Conservation (phyloP, 2,329 filamentous ascomycete genomes). For the Fusarium sp. region DNA sequence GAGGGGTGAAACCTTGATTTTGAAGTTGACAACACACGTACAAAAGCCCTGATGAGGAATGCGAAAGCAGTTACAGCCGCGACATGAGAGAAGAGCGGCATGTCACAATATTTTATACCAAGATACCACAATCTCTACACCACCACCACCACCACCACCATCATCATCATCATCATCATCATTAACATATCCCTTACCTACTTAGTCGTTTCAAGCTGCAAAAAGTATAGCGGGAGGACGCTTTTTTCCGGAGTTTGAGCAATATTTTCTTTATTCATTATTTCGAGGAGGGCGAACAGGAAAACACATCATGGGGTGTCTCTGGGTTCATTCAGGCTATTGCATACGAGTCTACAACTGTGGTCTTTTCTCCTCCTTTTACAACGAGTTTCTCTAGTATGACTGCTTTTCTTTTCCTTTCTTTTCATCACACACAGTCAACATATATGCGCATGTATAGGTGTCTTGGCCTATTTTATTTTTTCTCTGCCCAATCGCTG, state of each 20-base stretch:
- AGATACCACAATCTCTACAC: neutral
- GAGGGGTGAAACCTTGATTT: constrained; percentile 23
- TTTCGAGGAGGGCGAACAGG: constrained; percentile 14
- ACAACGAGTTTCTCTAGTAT: neutral
- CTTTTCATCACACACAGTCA: constrained; percentile 11
- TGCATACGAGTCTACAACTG: constrained; percentile 2
- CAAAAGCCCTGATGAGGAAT: neutral
- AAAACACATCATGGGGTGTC: constrained; percentile 21
- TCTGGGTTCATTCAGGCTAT: constrained; percentile 13
- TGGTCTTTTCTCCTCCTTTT: constrained; percentile 3
- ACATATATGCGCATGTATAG: constrained; percentile 16
- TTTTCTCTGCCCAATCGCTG: neutral
- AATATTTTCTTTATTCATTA: constrained; percentile 17
- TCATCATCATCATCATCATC: neutral
- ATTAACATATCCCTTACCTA: constrained; percentile 10
- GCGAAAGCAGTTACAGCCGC: neutral
- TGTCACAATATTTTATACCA: constrained; percentile 1
- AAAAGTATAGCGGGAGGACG: constrained; percentile 39
- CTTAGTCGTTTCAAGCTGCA: constrained; percentile 15
- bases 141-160: too few relatives aligned
- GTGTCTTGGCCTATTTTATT: constrained; percentile 23
- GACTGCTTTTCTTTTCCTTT: constrained; percentile 1
- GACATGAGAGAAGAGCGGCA: constrained; percentile 7
- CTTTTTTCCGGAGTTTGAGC: constrained; percentile 29
- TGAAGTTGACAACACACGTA: neutral